Evolutionary conservation across 2,329 filamentous ascomycete species (phyloP).

Genomic region (Botrytis hyacinthi): DNA sequence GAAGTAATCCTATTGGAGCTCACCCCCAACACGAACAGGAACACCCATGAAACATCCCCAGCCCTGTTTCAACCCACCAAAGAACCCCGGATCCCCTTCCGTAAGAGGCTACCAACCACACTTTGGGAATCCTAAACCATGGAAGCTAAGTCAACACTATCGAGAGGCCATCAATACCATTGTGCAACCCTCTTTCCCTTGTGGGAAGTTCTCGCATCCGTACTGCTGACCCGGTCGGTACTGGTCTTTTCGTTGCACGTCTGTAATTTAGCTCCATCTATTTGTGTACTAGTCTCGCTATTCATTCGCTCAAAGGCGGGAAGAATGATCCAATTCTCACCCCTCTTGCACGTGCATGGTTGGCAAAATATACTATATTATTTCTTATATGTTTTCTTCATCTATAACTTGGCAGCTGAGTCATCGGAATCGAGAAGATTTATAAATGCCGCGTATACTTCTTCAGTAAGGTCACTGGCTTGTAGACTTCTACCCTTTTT

Average conservation of each 20-base stretch:
- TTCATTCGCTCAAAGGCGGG: background rate
- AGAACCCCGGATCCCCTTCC: background rate
- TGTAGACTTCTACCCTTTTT: constrained; percentile 86
- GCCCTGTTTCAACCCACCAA: background rate
- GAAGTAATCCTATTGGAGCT: background rate
- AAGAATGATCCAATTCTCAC: background rate
- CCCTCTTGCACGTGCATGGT: background rate
- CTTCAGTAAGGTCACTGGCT: constrained; percentile 87
- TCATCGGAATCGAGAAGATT: constrained; percentile 72
- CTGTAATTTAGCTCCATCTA: constrained; percentile 21
- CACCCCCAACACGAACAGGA: background rate
- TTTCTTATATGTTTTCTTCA: background rate
- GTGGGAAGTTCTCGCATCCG: background rate
- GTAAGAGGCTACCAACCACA: background rate
- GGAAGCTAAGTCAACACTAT: constrained; percentile 7
- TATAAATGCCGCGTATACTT: constrained; percentile 80
- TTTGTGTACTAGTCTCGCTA: constrained; percentile 8
- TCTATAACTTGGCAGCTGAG: constrained; percentile 33
- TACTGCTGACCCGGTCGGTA: background rate
- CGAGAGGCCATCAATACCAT: background rate
- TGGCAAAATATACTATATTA: background rate
- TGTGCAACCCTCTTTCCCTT: background rate
- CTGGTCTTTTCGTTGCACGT: constrained; percentile 21
- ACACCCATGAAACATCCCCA: background rate
- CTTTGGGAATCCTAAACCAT: background rate